These are phyloP conservation scores for Chaetoceros tenuissimus DNA, from an alignment of 108 stramenopile species.

Conservation along the genomic window DNA sequence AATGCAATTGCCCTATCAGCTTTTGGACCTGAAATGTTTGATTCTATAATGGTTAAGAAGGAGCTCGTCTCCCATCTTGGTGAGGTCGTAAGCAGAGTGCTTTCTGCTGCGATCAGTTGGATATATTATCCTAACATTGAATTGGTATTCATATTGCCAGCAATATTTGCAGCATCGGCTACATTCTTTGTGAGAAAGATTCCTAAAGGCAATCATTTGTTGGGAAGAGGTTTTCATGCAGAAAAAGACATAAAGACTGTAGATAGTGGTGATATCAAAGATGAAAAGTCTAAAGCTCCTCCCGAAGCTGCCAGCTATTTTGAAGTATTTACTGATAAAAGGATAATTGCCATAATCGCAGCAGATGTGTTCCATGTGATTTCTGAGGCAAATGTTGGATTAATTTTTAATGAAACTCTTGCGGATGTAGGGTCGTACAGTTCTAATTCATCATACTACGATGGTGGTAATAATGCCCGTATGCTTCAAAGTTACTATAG, in stretches of 20 bases:
- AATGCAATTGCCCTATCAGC: slow-evolving; percentile 17
- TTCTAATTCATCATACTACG: neutral
- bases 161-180: slow-evolving; percentile 9
- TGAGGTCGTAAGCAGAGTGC: slow-evolving; percentile 10
- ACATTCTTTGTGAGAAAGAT: slow-evolving; percentile 18
- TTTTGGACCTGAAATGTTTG: slow-evolving; percentile 29
- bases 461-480: slow-evolving; percentile 5
- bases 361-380: slow-evolving; percentile 19
- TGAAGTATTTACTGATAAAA: slow-evolving; percentile 21
- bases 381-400: slow-evolving; percentile 24
- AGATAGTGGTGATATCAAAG: slow-evolving; percentile 19
- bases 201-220: slow-evolving; percentile 15
- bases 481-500: too few species aligned
- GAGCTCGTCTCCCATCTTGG: slow-evolving; percentile 23
- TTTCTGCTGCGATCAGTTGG: slow-evolving; percentile 16
- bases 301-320: slow-evolving; percentile 15
- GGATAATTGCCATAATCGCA: too few species aligned
- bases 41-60: slow-evolving; percentile 18
- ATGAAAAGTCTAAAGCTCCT: slow-evolving; percentile 9
- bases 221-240: slow-evolving; percentile 21
- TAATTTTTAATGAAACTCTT: slow-evolving; percentile 21
- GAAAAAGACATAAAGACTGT: slow-evolving; percentile 13
- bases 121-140: slow-evolving; percentile 20
- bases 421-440: slow-evolving; percentile 9
- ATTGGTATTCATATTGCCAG: slow-evolving; percentile 16